These are phyloP conservation scores for Taphrina communis DNA, from an alignment of 1,139 yeast species.

Conservation along the genomic window DNA sequence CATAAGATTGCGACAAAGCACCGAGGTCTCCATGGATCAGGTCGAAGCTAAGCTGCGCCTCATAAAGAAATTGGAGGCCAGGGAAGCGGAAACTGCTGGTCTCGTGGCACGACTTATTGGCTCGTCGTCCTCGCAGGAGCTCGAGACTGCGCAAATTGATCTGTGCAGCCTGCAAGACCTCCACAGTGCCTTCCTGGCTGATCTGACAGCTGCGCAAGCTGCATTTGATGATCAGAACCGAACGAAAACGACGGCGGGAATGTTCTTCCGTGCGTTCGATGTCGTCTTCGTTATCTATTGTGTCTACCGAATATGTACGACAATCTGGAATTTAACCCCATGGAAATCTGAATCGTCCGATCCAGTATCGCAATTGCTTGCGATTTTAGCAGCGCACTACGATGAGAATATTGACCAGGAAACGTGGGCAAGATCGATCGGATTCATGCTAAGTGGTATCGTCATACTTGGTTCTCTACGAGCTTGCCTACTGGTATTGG, in stretches of 20 bases:
- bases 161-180: slow-evolving; percentile 52
- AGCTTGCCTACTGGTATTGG: slow-evolving; percentile 50
- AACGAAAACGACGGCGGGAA: slow-evolving; percentile 51
- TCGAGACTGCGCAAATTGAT: slow-evolving; percentile 50
- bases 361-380: slow-evolving; percentile 46
- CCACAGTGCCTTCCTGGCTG: slow-evolving; percentile 49
- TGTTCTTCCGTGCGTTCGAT: slow-evolving; percentile 48
- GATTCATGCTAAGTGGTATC: slow-evolving; percentile 68
- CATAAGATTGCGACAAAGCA: slow-evolving; percentile 51
- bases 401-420: slow-evolving; percentile 63
- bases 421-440: slow-evolving; percentile 66
- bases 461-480: slow-evolving; percentile 68
- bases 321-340: slow-evolving; percentile 50
- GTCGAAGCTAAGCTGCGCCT: slow-evolving; percentile 48
- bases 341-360: slow-evolving; percentile 45
- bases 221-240: slow-evolving; percentile 49
- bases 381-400: slow-evolving; percentile 51
- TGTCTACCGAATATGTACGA: slow-evolving; percentile 64
- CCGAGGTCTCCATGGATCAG: slow-evolving; percentile 52
- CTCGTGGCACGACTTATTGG: slow-evolving; percentile 49
- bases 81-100: slow-evolving; percentile 45
- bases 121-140: slow-evolving; percentile 41
- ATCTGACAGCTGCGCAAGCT: slow-evolving; percentile 48
- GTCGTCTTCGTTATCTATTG: slow-evolving; percentile 64
- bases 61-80: slow-evolving; percentile 13